Conservation (phyloP, 495 filamentous ascomycete species). For the Chlorociboria aeruginascens region DNA sequence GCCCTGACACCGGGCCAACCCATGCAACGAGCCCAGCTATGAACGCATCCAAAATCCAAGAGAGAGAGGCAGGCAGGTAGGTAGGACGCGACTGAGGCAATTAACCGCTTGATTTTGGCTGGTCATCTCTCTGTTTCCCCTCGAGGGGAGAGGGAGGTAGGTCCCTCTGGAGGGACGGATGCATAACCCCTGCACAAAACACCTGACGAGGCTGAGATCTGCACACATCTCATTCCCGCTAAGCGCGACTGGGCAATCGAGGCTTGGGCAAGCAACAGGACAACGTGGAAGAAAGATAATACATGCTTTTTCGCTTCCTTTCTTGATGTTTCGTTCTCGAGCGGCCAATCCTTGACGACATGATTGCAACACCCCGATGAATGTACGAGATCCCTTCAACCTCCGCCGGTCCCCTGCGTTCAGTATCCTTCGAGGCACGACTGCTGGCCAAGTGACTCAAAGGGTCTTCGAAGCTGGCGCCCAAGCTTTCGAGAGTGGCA, state of each 20-base stretch:
- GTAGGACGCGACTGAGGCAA: no score
- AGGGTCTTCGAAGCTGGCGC: conserved; percentile 28
- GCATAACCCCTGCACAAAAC: no score
- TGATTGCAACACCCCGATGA: conserved; percentile 29
- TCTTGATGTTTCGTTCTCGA: background rate
- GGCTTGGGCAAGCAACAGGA: background rate
- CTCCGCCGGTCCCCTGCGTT: conserved; percentile 33
- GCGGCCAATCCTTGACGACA: conserved; percentile 13
- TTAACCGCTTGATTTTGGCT: no score
- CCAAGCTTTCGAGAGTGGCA: conserved; percentile 31
- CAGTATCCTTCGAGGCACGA: conserved; percentile 30
- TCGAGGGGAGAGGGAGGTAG: no score
- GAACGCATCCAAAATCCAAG: no score
- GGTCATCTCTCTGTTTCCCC: no score
- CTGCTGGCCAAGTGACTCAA: conserved; percentile 28
- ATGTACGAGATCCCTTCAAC: conserved; percentile 39
- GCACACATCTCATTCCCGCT: background rate
- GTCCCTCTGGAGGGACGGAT: no score
- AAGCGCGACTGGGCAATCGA: background rate
- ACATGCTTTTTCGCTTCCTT: background rate
- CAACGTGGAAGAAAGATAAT: conserved; percentile 6
- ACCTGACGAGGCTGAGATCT: background rate
- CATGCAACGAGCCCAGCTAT: no score
- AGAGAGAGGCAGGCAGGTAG: no score
- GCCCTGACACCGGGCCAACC: no score